Evolutionary conservation across 352 stramenopile species (phyloP).

Genomic region (Phytopythium vexans): DNA sequence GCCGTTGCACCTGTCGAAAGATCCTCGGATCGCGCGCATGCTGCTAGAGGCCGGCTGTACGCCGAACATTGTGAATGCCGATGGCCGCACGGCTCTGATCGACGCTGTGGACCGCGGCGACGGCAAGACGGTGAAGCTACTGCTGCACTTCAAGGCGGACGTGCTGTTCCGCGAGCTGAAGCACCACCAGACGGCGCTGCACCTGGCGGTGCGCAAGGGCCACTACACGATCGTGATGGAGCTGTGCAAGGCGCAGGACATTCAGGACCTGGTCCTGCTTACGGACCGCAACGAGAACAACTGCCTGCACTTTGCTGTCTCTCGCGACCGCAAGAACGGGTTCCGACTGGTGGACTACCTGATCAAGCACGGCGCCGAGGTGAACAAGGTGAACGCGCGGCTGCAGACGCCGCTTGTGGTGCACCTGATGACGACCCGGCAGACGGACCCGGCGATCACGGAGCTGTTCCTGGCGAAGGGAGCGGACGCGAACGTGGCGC

Average conservation of each 20-base stretch:
- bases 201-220: conserved; percentile 78
- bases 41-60: conserved; percentile 78
- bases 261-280: conserved; percentile 58
- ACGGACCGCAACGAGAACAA: conserved; percentile 87
- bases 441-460: conserved; percentile 77
- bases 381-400: conserved; percentile 82
- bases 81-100: conserved; percentile 76
- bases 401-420: conserved; percentile 79
- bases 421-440: conserved; percentile 83
- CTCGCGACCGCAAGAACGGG: conserved; percentile 80
- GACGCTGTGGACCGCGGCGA: conserved; percentile 76
- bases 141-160: conserved; percentile 83
- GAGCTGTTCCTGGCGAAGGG: conserved; percentile 65
- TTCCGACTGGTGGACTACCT: conserved; percentile 79
- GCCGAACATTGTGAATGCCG: conserved; percentile 81
- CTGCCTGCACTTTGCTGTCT: conserved; percentile 78
- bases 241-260: conserved; percentile 72
- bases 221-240: conserved; percentile 87
- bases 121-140: conserved; percentile 63
- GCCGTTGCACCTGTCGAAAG: conserved; percentile 75
- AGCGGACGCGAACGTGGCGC: conserved; percentile 66
- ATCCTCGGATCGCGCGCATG: conserved; percentile 76
- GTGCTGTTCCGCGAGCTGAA: conserved; percentile 85
- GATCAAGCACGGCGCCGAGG: conserved; percentile 76
- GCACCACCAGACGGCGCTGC: conserved; percentile 79